Evolutionary conservation across 441 rosid genomes (phyloP).

Genomic region (Biscutella laevigata): DNA sequence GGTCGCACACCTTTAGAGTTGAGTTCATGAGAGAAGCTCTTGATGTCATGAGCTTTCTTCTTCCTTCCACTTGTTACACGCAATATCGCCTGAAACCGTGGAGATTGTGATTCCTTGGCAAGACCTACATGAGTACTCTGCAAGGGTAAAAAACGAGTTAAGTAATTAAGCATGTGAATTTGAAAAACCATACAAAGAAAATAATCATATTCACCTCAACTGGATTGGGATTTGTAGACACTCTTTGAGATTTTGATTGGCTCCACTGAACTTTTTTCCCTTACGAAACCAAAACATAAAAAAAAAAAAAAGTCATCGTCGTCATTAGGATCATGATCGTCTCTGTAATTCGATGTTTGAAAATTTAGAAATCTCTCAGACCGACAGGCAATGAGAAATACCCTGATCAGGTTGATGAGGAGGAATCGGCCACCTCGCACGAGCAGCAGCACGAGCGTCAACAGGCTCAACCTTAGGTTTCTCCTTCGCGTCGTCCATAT

Average conservation of each 20-base stretch:
- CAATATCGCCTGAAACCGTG: slow-evolving; percentile 78
- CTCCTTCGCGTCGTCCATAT: slow-evolving; percentile 20
- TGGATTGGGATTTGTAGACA: slow-evolving; percentile 38
- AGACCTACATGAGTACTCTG: slow-evolving; percentile 60
- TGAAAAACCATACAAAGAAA: slow-evolving; percentile 5
- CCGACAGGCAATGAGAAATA: slow-evolving; percentile 8
- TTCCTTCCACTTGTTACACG: slow-evolving; percentile 77
- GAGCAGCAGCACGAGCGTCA: slow-evolving; percentile 25
- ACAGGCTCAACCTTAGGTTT: slow-evolving; percentile 11
- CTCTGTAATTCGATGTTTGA: not conserved
- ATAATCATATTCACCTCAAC: slow-evolving; percentile 58
- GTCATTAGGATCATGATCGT: not conserved
- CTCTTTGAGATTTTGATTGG: slow-evolving; percentile 61
- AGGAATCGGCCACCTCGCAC: slow-evolving; percentile 31
- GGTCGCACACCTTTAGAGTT: slow-evolving; percentile 96
- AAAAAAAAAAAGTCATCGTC: no score
- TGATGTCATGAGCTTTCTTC: slow-evolving; percentile 73
- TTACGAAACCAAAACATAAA: slow-evolving; percentile 11
- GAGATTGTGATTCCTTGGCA: slow-evolving; percentile 81
- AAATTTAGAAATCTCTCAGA: not conserved
- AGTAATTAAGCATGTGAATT: not conserved
- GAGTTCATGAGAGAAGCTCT: slow-evolving; percentile 96
- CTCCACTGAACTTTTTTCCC: slow-evolving; percentile 55
- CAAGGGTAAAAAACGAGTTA: slow-evolving; percentile 1
- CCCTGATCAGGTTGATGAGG: slow-evolving; percentile 38